Percentiles rank a stretch among this genome's conserved stretches.
Conservation (phyloP, 768 basidiomycete species). For the Kwoniella sp. region DNA sequence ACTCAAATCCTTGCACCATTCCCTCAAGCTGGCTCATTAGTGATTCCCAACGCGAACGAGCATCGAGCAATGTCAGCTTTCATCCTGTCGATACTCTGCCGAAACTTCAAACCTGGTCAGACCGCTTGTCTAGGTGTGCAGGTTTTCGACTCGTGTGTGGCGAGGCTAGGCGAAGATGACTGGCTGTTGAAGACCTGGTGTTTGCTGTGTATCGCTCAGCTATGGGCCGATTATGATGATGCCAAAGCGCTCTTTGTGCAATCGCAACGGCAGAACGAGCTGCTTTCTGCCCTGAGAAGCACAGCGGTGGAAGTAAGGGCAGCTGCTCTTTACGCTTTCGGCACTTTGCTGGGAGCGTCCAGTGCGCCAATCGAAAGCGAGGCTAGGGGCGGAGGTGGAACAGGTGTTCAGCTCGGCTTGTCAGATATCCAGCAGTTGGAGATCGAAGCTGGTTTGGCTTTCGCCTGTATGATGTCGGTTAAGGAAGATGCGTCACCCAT, state of each 20-base stretch:
- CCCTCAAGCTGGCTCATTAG: conserved; percentile 61
- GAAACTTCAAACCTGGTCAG: conserved; percentile 87
- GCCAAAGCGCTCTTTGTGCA: conserved; percentile 77
- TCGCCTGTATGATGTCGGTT: conserved; percentile 80
- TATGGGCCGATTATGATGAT: conserved; percentile 91
- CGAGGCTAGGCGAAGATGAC: conserved; percentile 81
- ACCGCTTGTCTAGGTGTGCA: conserved; percentile 69
- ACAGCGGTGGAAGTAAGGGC: conserved; percentile 90
- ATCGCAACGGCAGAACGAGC: conserved; percentile 74
- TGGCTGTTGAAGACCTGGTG: conserved; percentile 94
- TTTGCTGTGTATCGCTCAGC: conserved; percentile 85
- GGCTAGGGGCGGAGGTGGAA: conserved; percentile 76
- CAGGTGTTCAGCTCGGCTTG: conserved; percentile 64
- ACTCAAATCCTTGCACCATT: conserved; percentile 53
- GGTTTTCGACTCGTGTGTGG: conserved; percentile 85
- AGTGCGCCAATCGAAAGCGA: conserved; percentile 62
- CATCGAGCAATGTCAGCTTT: conserved; percentile 99
- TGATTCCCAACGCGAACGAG: conserved; percentile 88
- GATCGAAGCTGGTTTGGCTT: conserved; percentile 87
- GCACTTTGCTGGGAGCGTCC: conserved; percentile 88
- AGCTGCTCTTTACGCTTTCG: conserved; percentile 85
- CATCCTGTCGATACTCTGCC: conserved; percentile 82
- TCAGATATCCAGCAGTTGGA: conserved; percentile 58
- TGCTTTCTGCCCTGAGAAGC: conserved; percentile 76
- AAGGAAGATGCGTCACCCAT: conserved; percentile 95